Percentiles rank a stretch among this genome's conserved stretches.
These are phyloP conservation scores for Moniliophthora roreri DNA, from an alignment of 1,284 basidiomycete genomes.

Conservation along the genomic window DNA sequence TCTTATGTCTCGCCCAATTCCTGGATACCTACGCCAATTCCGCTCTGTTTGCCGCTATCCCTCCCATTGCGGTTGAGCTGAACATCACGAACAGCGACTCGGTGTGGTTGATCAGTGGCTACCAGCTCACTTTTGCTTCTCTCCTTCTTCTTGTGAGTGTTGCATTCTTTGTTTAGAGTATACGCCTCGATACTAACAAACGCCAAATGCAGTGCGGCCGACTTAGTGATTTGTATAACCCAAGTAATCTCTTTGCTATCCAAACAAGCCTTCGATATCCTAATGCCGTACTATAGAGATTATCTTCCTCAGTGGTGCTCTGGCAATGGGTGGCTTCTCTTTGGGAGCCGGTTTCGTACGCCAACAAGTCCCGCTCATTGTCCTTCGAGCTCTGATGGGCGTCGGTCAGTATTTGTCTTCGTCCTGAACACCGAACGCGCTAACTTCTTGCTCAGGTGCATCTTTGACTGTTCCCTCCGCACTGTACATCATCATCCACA, in stretches of 20 bases:
- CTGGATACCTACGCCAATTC: conserved; percentile 35
- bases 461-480: conserved; percentile 36
- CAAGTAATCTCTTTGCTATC: too few species aligned
- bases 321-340: conserved; percentile 26
- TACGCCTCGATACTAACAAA: not conserved
- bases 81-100: conserved; percentile 24
- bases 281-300: conserved; percentile 17
- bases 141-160: conserved; percentile 29
- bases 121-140: conserved; percentile 36
- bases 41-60: conserved; percentile 31
- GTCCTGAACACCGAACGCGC: not conserved
- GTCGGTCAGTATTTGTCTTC: conserved; percentile 19
- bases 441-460: conserved; percentile 16
- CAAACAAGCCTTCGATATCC: conserved; percentile 7
- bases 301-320: conserved; percentile 27
- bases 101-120: conserved; percentile 36
- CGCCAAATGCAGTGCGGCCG: conserved; percentile 28
- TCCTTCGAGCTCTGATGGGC: conserved; percentile 34
- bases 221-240: conserved; percentile 33
- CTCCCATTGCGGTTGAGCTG: conserved; percentile 23
- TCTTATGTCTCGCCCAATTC: conserved; percentile 35
- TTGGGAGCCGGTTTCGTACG: conserved; percentile 30
- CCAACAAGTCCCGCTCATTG: conserved; percentile 29
- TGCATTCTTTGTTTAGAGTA: not conserved
- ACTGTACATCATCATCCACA: conserved; percentile 34